phyloP scores from a whole-genome alignment of 768 basidiomycete genomes.

The Hemileccinum impolitum region DNA sequence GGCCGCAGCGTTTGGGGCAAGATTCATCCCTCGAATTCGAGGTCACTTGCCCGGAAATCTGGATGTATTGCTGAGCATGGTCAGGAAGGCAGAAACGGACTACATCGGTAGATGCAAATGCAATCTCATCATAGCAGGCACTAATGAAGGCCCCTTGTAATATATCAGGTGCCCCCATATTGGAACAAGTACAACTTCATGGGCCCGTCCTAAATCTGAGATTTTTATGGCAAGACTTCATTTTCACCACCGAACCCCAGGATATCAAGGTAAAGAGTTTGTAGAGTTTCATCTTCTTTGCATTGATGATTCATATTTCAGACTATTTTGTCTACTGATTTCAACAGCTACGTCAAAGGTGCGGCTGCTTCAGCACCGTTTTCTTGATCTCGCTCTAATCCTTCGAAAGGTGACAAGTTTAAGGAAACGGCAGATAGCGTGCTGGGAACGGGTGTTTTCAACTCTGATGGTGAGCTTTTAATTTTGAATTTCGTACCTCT shows the following conservation, averaged over 20 bases:
- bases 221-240: slow-evolving; percentile 45
- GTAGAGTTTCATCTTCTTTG: not conserved
- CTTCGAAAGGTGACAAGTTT: slow-evolving; percentile 32
- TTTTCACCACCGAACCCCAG: slow-evolving; percentile 51
- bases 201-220: slow-evolving; percentile 40
- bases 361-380: not conserved
- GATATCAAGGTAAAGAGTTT: slow-evolving; percentile 34
- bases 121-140: not conserved
- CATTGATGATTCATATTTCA: slow-evolving; percentile 12
- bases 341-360: slow-evolving; percentile 45
- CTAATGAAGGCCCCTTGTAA: not conserved
- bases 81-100: slow-evolving; percentile 22
- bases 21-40: slow-evolving; percentile 27
- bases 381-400: not conserved
- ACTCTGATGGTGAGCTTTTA: slow-evolving; percentile 41
- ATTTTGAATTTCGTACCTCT: not conserved
- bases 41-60: slow-evolving; percentile 34
- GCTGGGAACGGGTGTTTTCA: slow-evolving; percentile 55
- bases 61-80: slow-evolving; percentile 29
- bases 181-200: slow-evolving; percentile 21
- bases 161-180: slow-evolving; percentile 20
- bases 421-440: slow-evolving; percentile 30
- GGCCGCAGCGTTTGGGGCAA: slow-evolving; percentile 26
- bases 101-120: slow-evolving; percentile 32
- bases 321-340: slow-evolving; percentile 42